These are phyloP conservation scores for Soucietia sequanensis DNA, from an alignment of 805 yeast genomes.

Conservation along the genomic window DNA sequence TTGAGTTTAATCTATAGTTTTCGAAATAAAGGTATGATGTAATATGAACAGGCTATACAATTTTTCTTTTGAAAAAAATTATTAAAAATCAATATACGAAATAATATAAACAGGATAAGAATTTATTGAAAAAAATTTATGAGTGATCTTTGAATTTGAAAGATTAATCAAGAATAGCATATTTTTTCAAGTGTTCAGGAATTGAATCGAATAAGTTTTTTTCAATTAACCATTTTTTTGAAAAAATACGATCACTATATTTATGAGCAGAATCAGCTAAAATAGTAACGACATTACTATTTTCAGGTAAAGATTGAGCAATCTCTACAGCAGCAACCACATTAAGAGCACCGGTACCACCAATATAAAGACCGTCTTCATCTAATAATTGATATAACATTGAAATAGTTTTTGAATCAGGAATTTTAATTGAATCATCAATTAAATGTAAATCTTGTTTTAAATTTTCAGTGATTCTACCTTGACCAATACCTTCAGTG, in stretches of 20 bases:
- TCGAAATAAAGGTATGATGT: too few relatives aligned
- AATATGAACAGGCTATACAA: too few relatives aligned
- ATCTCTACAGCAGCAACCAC: conserved; percentile 85
- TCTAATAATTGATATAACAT: conserved; percentile 83
- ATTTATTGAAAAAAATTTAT: too few relatives aligned
- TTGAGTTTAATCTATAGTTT: too few relatives aligned
- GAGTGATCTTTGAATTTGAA: too few relatives aligned
- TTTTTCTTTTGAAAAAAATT: too few relatives aligned
- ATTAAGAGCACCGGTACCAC: conserved; percentile 88
- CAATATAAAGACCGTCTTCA: conserved; percentile 87
- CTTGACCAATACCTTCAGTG: conserved; percentile 97
- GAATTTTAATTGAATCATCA: conserved; percentile 77
- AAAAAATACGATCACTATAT: conserved; percentile 78
- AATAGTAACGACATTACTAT: conserved; percentile 81
- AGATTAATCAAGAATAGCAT: conserved; percentile 46
- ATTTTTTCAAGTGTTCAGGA: conserved; percentile 70
- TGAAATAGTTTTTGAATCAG: conserved; percentile 76
- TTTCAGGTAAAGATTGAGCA: conserved; percentile 74
- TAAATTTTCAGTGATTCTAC: conserved; percentile 83
- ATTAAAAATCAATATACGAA: too few relatives aligned
- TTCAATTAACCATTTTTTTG: conserved; percentile 69
- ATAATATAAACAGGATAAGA: too few relatives aligned
- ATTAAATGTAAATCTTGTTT: conserved; percentile 66
- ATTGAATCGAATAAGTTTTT: conserved; percentile 65
- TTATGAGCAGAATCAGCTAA: conserved; percentile 89